Conservation (phyloP, 306 rosid species). For the Argentina anserina region DNA sequence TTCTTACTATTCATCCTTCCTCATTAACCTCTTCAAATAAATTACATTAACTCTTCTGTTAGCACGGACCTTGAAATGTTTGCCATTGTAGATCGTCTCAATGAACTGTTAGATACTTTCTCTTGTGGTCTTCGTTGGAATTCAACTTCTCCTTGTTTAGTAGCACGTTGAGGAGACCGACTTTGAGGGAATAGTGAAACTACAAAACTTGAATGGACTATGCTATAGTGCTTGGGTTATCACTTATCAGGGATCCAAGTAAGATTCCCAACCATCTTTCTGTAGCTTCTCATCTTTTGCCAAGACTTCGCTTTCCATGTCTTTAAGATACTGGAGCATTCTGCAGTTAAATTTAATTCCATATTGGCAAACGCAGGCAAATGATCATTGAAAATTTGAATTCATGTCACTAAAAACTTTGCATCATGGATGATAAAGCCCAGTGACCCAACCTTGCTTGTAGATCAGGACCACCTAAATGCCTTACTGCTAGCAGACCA, state of each 20-base stretch:
- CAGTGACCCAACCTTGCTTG: conserved; percentile 47
- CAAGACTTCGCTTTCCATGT: conserved; percentile 54
- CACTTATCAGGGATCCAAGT: conserved; percentile 31
- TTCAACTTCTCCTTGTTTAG: background rate
- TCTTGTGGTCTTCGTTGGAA: background rate
- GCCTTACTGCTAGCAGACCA: conserved; percentile 64
- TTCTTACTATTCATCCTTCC: background rate
- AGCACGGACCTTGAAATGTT: background rate
- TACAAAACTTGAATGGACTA: background rate
- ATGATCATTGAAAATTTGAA: background rate
- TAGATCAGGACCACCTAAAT: conserved; percentile 45
- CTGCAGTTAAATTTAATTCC: conserved; percentile 37
- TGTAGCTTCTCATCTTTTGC: conserved; percentile 58
- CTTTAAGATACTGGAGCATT: conserved; percentile 70
- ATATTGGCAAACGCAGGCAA: conserved; percentile 13
- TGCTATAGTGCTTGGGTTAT: conserved; percentile 10
- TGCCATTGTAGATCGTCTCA: background rate
- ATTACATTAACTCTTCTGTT: background rate
- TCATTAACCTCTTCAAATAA: background rate
- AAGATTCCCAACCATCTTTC: conserved; percentile 66
- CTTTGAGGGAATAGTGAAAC: background rate
- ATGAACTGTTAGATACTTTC: background rate
- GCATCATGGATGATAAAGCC: background rate
- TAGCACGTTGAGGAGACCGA: background rate
- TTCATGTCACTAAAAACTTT: background rate